Evolutionary conservation across 1,284 basidiomycete genomes (phyloP).

Genomic region (Heterobasidion occidentale): DNA sequence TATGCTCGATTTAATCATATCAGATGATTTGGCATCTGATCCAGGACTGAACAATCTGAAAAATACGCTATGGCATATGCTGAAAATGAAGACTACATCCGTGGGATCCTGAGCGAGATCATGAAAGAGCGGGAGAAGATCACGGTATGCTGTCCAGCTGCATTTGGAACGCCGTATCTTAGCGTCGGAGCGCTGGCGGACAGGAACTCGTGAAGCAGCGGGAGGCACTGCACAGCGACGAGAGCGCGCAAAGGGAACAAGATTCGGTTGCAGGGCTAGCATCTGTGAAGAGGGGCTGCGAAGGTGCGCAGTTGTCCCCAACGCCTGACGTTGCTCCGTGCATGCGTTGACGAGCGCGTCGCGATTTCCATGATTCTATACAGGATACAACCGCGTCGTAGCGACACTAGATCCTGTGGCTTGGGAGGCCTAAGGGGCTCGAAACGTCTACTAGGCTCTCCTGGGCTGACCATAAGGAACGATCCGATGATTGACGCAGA

Average conservation of each 20-base stretch:
- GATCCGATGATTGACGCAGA: too few relatives aligned
- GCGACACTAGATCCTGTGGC: neutral
- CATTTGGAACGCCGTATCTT: neutral
- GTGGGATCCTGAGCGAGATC: neutral
- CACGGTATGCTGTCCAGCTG: neutral
- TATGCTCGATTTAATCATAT: neutral
- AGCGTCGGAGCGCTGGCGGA: neutral
- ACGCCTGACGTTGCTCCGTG: too few relatives aligned
- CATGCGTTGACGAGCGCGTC: too few relatives aligned
- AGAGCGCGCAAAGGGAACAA: neutral
- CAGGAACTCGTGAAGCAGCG: neutral
- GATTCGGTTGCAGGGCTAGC: neutral
- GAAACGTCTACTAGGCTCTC: neutral
- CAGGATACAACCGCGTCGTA: neutral
- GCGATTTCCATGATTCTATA: too few relatives aligned
- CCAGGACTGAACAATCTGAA: neutral
- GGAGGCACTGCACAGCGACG: neutral
- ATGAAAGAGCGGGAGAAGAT: neutral
- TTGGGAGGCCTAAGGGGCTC: neutral
- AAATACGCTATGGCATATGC: neutral
- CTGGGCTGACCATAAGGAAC: too few relatives aligned
- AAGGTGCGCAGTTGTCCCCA: neutral
- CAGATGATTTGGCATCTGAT: neutral
- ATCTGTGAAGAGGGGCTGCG: neutral
- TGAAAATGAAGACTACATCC: neutral